Percentiles rank a stretch among this genome's conserved stretches.
phyloP scores from a whole-genome alignment of 2,329 filamentous ascomycete species.

The Calycina marina region DNA sequence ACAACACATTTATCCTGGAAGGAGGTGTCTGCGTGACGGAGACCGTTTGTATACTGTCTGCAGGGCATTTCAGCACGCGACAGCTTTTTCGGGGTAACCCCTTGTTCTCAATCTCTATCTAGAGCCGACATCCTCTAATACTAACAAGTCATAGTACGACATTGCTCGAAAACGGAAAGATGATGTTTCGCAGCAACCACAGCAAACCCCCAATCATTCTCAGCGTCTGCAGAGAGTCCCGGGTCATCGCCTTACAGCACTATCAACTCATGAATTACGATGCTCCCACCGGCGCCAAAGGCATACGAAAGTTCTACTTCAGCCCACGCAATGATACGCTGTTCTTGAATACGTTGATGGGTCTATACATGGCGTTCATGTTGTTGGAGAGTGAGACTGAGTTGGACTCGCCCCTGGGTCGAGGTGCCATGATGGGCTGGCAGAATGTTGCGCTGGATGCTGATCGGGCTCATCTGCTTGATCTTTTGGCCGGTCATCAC shows the following conservation, averaged over 20 bases:
- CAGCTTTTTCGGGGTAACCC: too few species aligned
- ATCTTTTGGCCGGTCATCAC: slow-evolving; percentile 16
- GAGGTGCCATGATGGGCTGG: slow-evolving; percentile 19
- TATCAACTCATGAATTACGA: slow-evolving; percentile 18
- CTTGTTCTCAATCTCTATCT: too few species aligned
- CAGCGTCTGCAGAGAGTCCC: slow-evolving; percentile 16
- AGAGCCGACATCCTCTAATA: background rate
- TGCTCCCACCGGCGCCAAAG: slow-evolving; percentile 4
- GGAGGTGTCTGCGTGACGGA: too few species aligned
- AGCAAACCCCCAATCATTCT: slow-evolving; percentile 16
- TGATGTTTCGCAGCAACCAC: slow-evolving; percentile 21
- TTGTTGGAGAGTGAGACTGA: slow-evolving; percentile 16
- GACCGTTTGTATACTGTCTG: too few species aligned
- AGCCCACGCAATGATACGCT: slow-evolving; percentile 16
- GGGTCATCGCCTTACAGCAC: slow-evolving; percentile 13
- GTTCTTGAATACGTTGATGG: slow-evolving; percentile 19
- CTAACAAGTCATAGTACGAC: too few species aligned
- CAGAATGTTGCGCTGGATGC: slow-evolving; percentile 20
- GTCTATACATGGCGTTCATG: slow-evolving; percentile 21
- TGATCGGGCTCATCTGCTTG: slow-evolving; percentile 18
- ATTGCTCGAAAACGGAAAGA: slow-evolving; percentile 18
- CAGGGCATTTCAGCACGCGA: too few species aligned
- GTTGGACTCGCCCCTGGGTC: slow-evolving; percentile 7
- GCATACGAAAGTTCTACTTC: slow-evolving; percentile 15
- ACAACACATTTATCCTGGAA: too few species aligned